Evolutionary conservation across 139 green algal genomes (phyloP), one percentile per base, ranked within the genome.

Genomic region (Chlorella sp.): DNA sequence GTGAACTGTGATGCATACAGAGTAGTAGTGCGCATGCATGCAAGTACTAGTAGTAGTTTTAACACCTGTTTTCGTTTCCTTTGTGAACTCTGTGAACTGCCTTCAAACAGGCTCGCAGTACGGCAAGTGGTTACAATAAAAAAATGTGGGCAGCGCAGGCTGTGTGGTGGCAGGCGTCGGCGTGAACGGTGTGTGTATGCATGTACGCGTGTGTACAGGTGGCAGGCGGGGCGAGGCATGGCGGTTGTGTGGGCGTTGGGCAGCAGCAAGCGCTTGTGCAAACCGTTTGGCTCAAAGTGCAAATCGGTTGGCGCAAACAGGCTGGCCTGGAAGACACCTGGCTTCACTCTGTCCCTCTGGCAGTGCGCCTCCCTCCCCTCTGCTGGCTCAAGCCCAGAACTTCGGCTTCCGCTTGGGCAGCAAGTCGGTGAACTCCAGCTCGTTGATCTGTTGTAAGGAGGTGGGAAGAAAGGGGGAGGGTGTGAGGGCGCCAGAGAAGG

Each of bases 361-460:
- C 48, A 57, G 48, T 9, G 9, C 48, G 48, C 34, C 73, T 37
- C 32, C 28, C 73, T 48, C n/a, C 32, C 71, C 42, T 22, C 15
- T 3, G 0, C 22, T 3, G 75, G 64, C 34, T 95, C 80, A 97
- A 0, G 95, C 95, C 95, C 95, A 97, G 89, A 97, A 96, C 22
- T 93, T 90, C 76, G 86, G 88, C 90, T 95, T 97, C 57, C 91
- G 92, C 89, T 97, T 97, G 42, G 91, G 86, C 80, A 95, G 87
- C 39, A 99, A 92, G 75, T 98, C 95, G 16, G 71, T 76, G 9
- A 97, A 1, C 32, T 96, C 91, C 1, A 97, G 42, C 26, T 95
- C 88, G 92, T 97, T 97, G 85, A 98, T 93, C 90, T 97, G 95
- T 32, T 32, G n/a, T n/a, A n/a, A 32, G 53, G 53, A 32, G 28